Conservation (phyloP, 768 basidiomycete species). For the Cubamyces sp. region DNA sequence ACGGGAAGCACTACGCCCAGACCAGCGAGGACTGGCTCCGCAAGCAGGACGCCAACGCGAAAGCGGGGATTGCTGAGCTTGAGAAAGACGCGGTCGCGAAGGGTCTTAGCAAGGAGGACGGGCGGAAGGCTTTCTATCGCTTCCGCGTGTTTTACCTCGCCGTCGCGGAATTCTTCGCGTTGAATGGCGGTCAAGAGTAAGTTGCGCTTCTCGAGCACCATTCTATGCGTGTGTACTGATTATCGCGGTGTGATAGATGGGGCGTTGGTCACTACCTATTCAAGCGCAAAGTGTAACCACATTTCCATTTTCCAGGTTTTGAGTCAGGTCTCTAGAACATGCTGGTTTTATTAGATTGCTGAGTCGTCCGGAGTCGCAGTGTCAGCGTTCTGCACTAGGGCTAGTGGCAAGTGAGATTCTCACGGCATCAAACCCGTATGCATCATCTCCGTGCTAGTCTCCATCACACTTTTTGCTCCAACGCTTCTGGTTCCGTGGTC, state of each 20-base stretch:
- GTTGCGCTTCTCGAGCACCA: constrained; percentile 27
- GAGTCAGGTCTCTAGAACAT: too few species aligned
- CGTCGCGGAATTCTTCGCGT: constrained; percentile 68
- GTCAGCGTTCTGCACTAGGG: too few species aligned
- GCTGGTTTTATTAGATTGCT: too few species aligned
- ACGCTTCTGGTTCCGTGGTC: too few species aligned
- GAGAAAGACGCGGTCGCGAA: constrained; percentile 51
- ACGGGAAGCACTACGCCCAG: constrained; percentile 65
- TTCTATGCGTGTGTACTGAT: neutral
- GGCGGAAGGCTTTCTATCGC: constrained; percentile 60
- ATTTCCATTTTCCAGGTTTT: too few species aligned
- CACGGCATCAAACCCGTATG: too few species aligned
- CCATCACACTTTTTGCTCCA: too few species aligned
- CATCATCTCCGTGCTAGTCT: too few species aligned
- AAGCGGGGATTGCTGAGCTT: constrained; percentile 52
- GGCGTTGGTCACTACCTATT: constrained; percentile 50
- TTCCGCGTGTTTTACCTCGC: constrained; percentile 77
- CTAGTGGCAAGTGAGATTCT: too few species aligned
- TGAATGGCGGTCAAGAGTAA: constrained; percentile 65
- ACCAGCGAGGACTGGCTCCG: constrained; percentile 70
- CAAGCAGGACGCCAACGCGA: constrained; percentile 56
- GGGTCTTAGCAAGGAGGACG: constrained; percentile 52
- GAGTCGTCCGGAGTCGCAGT: too few species aligned
- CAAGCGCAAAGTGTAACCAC: constrained; percentile 35
- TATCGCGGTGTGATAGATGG: neutral